Evolutionary conservation across 2,329 filamentous ascomycete species (phyloP).

Genomic region (Hypoxylon sp.): DNA sequence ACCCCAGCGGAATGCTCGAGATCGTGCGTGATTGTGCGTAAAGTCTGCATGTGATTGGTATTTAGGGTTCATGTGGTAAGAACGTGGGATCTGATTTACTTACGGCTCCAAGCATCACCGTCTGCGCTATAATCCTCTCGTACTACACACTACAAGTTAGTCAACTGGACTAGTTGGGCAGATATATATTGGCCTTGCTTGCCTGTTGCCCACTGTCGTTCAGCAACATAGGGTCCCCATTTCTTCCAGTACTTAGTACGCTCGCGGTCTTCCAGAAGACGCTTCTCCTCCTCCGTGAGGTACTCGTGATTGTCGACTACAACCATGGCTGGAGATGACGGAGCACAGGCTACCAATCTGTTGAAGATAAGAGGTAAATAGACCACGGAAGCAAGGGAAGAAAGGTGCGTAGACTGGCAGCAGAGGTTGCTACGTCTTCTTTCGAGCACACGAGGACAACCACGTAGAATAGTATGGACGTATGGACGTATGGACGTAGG

Average conservation of each 20-base stretch:
- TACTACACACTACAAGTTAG: constrained; percentile 58
- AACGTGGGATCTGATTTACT: constrained; percentile 55
- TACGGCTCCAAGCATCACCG: constrained; percentile 96
- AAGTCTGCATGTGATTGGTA: constrained; percentile 70
- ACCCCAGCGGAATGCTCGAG: constrained; percentile 91
- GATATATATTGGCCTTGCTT: constrained; percentile 47
- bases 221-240: constrained; percentile 94
- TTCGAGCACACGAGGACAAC: too few species aligned
- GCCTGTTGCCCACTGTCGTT: constrained; percentile 96
- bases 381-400: not conserved
- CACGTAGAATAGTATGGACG: too few species aligned
- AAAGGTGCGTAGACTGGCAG: too few species aligned
- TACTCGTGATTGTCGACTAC: constrained; percentile 88
- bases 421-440: too few species aligned
- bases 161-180: constrained; percentile 9
- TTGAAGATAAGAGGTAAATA: constrained; percentile 3
- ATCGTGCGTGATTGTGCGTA: constrained; percentile 89
- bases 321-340: constrained; percentile 70
- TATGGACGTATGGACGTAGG: too few species aligned
- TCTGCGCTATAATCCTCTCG: constrained; percentile 90
- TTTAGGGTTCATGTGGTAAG: constrained; percentile 41
- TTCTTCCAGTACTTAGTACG: constrained; percentile 95
- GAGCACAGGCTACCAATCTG: constrained; percentile 2
- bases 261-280: constrained; percentile 84
- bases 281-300: constrained; percentile 88